phyloP scores from a whole-genome alignment of 306 rosid species.

The Fagus crenata region DNA sequence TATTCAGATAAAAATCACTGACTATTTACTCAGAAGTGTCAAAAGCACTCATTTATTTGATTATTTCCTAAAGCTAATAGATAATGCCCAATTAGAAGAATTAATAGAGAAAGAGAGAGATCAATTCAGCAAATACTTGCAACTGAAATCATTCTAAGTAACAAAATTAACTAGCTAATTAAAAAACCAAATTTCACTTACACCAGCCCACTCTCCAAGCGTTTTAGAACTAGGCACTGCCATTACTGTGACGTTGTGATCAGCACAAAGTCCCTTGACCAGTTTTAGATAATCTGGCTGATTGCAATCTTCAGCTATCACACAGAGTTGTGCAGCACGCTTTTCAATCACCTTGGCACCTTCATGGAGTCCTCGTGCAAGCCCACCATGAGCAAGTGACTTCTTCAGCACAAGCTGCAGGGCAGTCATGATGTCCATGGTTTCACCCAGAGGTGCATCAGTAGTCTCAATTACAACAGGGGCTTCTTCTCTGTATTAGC shows the following conservation, averaged over 20 bases:
- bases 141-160: not conserved
- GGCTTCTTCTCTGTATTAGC: constrained; percentile 44
- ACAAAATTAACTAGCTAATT: not conserved
- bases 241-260: constrained; percentile 72
- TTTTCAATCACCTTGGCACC: constrained; percentile 81
- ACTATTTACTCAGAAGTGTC: not conserved
- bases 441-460: constrained; percentile 43
- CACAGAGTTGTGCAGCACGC: constrained; percentile 78
- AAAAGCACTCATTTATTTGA: not conserved
- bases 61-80: not conserved
- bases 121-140: not conserved
- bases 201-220: constrained; percentile 97
- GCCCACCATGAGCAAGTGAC: constrained; percentile 83
- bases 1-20: not conserved
- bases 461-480: constrained; percentile 39
- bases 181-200: constrained; percentile 39
- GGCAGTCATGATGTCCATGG: constrained; percentile 55
- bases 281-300: constrained; percentile 82
- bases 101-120: not conserved
- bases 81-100: not conserved
- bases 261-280: constrained; percentile 80
- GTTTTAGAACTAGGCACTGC: constrained; percentile 83
- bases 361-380: constrained; percentile 79
- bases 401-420: constrained; percentile 81
- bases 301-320: constrained; percentile 84